These are phyloP conservation scores for Alternaria sp. DNA, from an alignment of 2,329 filamentous ascomycete genomes.

Conservation along the genomic window DNA sequence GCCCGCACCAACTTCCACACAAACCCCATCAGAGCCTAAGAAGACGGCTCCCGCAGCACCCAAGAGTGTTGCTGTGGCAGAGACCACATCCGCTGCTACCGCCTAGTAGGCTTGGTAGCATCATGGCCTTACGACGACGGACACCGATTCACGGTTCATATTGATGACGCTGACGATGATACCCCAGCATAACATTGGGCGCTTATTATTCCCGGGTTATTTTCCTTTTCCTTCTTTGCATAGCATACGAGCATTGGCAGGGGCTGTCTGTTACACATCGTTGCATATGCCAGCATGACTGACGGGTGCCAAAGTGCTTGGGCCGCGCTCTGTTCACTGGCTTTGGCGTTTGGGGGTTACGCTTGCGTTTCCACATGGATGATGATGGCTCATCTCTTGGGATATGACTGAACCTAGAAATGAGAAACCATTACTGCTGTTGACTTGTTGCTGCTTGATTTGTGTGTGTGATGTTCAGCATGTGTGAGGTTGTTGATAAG, in stretches of 20 bases:
- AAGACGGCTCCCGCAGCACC: background rate
- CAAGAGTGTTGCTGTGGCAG: background rate
- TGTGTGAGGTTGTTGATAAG: background rate
- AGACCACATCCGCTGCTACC: constrained; percentile 13
- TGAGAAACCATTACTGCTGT: background rate
- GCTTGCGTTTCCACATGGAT: background rate
- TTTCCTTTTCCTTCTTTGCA: constrained; percentile 31
- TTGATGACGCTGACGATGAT: constrained; percentile 26
- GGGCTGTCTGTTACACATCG: constrained; percentile 13
- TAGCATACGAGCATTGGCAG: constrained; percentile 39
- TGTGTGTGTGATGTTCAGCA: background rate
- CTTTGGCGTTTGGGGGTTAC: constrained; percentile 33
- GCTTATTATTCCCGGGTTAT: constrained; percentile 25
- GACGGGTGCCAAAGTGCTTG: constrained; percentile 49
- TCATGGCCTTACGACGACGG: constrained; percentile 17
- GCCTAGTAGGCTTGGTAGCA: constrained; percentile 12
- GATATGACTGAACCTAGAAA: background rate
- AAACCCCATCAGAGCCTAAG: background rate
- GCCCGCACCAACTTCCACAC: background rate
- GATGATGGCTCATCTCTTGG: background rate
- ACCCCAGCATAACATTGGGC: constrained; percentile 36
- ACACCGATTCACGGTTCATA: constrained; percentile 9
- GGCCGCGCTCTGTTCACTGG: constrained; percentile 34
- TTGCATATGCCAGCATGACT: constrained; percentile 35
- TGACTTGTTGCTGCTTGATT: background rate